phyloP scores from a whole-genome alignment of 306 rosid species.

The Casuarina equisetifolia region DNA sequence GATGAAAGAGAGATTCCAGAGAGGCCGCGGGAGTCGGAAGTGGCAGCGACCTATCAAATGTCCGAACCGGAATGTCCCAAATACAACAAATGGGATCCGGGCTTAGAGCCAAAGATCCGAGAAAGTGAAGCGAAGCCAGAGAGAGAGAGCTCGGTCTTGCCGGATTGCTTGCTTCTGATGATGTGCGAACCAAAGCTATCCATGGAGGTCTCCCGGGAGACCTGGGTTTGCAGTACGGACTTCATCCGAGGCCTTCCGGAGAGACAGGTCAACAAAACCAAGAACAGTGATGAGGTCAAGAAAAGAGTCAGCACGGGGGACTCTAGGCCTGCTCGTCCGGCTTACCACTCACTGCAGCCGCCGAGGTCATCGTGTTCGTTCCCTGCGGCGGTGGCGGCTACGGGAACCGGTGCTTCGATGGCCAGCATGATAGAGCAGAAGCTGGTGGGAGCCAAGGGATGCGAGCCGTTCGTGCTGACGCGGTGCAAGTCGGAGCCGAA shows the following conservation, averaged over 20 bases:
- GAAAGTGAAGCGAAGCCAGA: conserved; percentile 27
- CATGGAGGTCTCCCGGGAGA: conserved; percentile 94
- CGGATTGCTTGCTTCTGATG: conserved; percentile 89
- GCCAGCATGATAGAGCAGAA: conserved; percentile 77
- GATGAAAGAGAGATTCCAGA: conserved; percentile 24
- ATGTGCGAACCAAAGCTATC: conserved; percentile 98
- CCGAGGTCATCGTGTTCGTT: conserved; percentile 78
- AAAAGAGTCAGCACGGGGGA: conserved; percentile 36
- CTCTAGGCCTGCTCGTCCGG: conserved; percentile 21
- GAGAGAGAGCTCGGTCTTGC: conserved; percentile 39
- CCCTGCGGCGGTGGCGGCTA: conserved; percentile 36
- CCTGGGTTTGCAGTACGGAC: conserved; percentile 92
- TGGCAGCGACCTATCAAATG: conserved; percentile 22
- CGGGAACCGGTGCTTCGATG: conserved; percentile 49
- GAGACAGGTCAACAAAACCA: conserved; percentile 39
- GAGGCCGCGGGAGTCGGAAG: conserved; percentile 25
- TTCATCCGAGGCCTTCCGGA: conserved; percentile 76
- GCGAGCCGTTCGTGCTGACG: conserved; percentile 82
- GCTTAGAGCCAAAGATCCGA: conserved; percentile 32
- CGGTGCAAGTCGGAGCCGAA: conserved; percentile 97
- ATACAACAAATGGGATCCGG: conserved; percentile 6
- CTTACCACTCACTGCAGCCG: conserved; percentile 50
- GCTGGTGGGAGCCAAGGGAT: conserved; percentile 57
- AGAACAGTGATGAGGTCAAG: conserved; percentile 29
- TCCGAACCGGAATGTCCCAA: conserved; percentile 27